Percentiles rank a stretch among this genome's conserved stretches.
Evolutionary conservation across 768 basidiomycete species (phyloP).

Genomic region (Cantharellus cinnabarinus): DNA sequence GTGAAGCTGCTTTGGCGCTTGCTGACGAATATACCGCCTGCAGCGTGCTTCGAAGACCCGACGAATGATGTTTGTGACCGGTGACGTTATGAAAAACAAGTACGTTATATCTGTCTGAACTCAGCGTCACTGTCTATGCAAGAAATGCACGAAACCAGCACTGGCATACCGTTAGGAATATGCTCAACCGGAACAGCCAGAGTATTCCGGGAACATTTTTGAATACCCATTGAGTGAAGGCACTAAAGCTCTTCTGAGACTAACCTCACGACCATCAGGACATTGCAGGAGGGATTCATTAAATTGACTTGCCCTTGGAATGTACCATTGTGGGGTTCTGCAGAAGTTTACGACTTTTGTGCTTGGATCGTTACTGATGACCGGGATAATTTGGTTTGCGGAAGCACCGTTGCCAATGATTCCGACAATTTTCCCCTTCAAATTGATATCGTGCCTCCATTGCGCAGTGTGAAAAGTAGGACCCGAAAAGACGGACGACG

Average conservation of each 20-base stretch:
- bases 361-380: constrained; percentile 11
- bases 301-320: constrained; percentile 26
- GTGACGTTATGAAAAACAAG: not conserved
- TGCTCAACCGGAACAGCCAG: not conserved
- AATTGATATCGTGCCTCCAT: constrained; percentile 33
- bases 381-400: constrained; percentile 29
- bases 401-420: constrained; percentile 47
- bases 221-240: not conserved
- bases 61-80: not conserved
- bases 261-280: not conserved
- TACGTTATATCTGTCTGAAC: not conserved
- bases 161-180: not conserved
- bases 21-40: not conserved
- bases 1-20: not conserved
- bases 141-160: not conserved
- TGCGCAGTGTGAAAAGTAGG: constrained; percentile 29
- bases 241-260: not conserved
- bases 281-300: constrained; percentile 1
- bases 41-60: not conserved
- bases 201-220: not conserved
- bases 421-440: constrained; percentile 33
- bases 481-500: constrained; percentile 22
- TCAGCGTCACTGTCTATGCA: no score
- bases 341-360: constrained; percentile 26
- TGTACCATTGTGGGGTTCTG: constrained; percentile 38